Conservation (phyloP, 2,329 filamentous ascomycete genomes). For the Pseudocercospora crystallina region DNA sequence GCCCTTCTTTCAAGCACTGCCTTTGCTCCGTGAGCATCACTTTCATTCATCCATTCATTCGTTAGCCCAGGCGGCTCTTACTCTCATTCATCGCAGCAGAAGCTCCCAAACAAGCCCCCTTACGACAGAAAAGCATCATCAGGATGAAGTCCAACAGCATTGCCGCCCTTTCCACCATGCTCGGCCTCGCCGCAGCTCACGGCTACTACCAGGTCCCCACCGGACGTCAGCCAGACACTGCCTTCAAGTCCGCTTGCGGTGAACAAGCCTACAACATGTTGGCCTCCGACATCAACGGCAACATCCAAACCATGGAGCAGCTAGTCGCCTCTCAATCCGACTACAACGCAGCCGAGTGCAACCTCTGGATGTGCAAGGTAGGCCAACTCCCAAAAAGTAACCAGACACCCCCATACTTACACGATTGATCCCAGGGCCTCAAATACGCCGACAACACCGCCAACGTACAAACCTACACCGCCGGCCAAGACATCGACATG, state of each 20-base stretch:
- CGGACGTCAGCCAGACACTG: slow-evolving; percentile 52
- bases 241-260: slow-evolving; percentile 55
- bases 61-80: slow-evolving; percentile 15
- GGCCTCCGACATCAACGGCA: slow-evolving; percentile 55
- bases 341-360: slow-evolving; percentile 26
- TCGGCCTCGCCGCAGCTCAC: slow-evolving; percentile 52
- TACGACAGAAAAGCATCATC: background rate
- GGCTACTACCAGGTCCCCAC: slow-evolving; percentile 53
- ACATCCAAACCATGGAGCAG: slow-evolving; percentile 57
- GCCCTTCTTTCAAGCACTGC: background rate
- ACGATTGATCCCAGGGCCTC: slow-evolving; percentile 48
- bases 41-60: slow-evolving; percentile 14
- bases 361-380: slow-evolving; percentile 41
- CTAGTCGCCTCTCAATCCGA: slow-evolving; percentile 37
- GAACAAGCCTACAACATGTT: slow-evolving; percentile 56
- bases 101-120: background rate
- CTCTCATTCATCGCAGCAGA: background rate
- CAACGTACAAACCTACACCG: slow-evolving; percentile 53
- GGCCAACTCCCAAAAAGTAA: slow-evolving; percentile 26
- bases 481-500: slow-evolving; percentile 50
- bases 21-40: slow-evolving; percentile 21
- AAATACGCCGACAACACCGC: slow-evolving; percentile 57
- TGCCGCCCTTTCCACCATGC: slow-evolving; percentile 44
- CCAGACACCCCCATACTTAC: background rate
- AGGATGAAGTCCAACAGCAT: slow-evolving; percentile 25